phyloP scores from a whole-genome alignment of 1,284 basidiomycete species.

The Boletus mariae region DNA sequence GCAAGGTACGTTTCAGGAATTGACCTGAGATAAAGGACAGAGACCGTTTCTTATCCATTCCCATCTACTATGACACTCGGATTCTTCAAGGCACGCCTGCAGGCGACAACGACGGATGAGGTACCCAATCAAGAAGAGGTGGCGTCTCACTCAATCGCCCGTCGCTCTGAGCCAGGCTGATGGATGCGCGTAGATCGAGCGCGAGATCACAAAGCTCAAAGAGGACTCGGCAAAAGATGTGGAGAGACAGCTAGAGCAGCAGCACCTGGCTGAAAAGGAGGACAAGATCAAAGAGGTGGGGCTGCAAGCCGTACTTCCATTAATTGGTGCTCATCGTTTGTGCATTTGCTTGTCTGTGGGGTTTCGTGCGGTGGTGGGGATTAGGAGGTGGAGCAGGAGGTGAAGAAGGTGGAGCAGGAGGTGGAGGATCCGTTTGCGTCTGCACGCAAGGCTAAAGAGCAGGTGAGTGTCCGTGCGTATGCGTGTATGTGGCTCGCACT shows the following conservation, averaged over 20 bases:
- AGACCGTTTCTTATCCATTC: background rate
- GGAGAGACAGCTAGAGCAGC: conserved; percentile 19
- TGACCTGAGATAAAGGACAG: conserved; percentile 10
- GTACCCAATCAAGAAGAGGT: conserved; percentile 17
- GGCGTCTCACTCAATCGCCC: background rate
- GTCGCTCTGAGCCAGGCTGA: background rate
- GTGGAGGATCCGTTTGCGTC: conserved; percentile 1
- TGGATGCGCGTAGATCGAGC: conserved; percentile 15
- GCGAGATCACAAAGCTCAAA: conserved; percentile 20
- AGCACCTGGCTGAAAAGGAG: conserved; percentile 8
- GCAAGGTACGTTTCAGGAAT: background rate
- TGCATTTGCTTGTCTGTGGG: background rate
- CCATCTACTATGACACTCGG: conserved; percentile 4
- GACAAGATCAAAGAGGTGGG: conserved; percentile 9
- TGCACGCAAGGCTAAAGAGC: conserved; percentile 5
- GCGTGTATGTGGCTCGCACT: background rate
- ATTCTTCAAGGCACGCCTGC: background rate
- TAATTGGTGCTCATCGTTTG: background rate
- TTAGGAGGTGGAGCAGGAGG: conserved; percentile 7
- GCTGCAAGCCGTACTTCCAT: background rate
- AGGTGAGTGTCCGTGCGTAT: conserved; percentile 4
- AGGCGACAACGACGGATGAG: background rate
- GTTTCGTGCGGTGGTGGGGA: background rate
- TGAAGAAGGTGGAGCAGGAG: conserved; percentile 3
- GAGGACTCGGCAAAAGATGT: conserved; percentile 22